A percentile compares a stretch with the other conserved stretches of the same genome.
Conservation (phyloP, 208 protist genomes). For the Crithidia mellificae region DNA sequence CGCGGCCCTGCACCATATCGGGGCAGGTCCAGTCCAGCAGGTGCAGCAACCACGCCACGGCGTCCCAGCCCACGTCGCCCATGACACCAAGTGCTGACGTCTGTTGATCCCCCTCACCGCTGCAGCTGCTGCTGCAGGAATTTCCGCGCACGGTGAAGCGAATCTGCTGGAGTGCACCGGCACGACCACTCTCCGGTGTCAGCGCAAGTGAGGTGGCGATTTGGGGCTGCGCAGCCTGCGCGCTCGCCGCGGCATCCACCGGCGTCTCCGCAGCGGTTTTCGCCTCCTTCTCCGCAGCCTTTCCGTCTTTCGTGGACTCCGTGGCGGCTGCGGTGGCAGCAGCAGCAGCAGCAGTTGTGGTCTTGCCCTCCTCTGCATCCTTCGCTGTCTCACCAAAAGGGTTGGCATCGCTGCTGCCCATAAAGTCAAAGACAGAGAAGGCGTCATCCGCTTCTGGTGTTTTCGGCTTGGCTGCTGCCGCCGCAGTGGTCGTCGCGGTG, state of each 20-base stretch:
- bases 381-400: slow-evolving; percentile 6
- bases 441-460: slow-evolving; percentile 1
- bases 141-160: slow-evolving; percentile 18
- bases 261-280: no score
- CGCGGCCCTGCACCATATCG: slow-evolving; percentile 35
- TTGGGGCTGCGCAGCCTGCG: background rate
- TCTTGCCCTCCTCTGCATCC: slow-evolving; percentile 3
- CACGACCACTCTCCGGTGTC: slow-evolving; percentile 3
- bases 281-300: background rate
- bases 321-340: no score
- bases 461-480: slow-evolving; percentile 2
- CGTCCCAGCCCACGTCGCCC: slow-evolving; percentile 34
- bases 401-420: background rate
- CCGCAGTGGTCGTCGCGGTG: background rate
- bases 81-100: slow-evolving; percentile 21
- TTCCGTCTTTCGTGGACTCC: background rate
- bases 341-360: background rate
- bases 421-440: slow-evolving; percentile 32
- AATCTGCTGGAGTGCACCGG: slow-evolving; percentile 15
- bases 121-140: background rate
- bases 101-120: background rate
- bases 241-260: no score
- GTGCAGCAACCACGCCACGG: slow-evolving; percentile 28
- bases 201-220: slow-evolving; percentile 24
- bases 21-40: slow-evolving; percentile 36